These are phyloP conservation scores for Panicum miliaceum DNA, from an alignment of 176 grass and related monocot species.

Conservation along the genomic window DNA sequence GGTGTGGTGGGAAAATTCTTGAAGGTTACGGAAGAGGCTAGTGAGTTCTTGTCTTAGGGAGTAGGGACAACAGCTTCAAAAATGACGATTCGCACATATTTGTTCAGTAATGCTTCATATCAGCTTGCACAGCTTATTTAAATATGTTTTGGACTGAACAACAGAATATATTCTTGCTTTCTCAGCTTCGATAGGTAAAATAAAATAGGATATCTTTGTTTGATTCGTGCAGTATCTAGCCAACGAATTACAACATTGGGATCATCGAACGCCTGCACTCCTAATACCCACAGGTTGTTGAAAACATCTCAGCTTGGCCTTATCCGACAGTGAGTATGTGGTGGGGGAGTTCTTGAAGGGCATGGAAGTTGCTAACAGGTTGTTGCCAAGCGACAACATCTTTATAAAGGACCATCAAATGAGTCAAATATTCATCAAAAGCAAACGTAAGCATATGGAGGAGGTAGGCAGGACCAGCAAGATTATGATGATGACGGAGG, in stretches of 20 bases:
- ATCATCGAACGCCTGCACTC: background rate
- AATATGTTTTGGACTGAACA: background rate
- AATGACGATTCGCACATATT: background rate
- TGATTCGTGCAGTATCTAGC: background rate
- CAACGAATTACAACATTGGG: background rate
- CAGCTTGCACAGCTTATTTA: background rate
- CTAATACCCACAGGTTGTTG: background rate
- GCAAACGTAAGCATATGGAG: conserved; percentile 1
- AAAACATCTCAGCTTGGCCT: conserved; percentile 19
- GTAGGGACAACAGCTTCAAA: conserved; percentile 25
- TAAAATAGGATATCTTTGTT: background rate
- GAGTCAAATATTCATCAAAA: background rate
- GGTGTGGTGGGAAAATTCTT: conserved; percentile 27
- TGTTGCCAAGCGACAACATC: conserved; percentile 50
- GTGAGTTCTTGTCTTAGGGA: conserved; percentile 48
- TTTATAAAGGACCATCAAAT: conserved; percentile 12
- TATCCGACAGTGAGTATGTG: conserved; percentile 27
- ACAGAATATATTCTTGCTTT: background rate
- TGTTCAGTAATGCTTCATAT: background rate
- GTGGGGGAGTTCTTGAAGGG: conserved; percentile 47
- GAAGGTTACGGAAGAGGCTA: conserved; percentile 58
- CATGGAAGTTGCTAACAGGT: conserved; percentile 55
- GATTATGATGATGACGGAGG: conserved; percentile 19
- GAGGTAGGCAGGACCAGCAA: conserved; percentile 51
- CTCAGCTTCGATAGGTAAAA: background rate